Percentiles rank a stretch among this genome's conserved stretches.
These are phyloP conservation scores for Thuja plicata DNA, from an alignment of 83 land plant species.

Conservation along the genomic window DNA sequence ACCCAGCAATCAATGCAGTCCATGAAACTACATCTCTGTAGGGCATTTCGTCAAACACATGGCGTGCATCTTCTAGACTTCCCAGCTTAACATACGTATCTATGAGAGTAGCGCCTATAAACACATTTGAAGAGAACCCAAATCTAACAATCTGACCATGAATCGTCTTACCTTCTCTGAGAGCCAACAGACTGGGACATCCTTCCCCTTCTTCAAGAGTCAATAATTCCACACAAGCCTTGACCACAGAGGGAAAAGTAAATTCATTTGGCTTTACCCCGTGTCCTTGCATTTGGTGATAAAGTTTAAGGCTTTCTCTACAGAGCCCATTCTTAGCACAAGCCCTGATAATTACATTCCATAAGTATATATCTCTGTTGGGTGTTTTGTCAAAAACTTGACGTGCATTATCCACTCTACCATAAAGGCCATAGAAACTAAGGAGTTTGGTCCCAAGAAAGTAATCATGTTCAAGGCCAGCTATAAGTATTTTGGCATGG, in stretches of 20 bases:
- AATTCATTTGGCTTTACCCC: not conserved
- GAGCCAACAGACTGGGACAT: not conserved
- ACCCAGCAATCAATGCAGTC: constrained; percentile 55
- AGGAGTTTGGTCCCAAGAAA: constrained; percentile 17
- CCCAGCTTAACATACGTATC: not conserved
- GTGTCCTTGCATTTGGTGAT: constrained; percentile 22
- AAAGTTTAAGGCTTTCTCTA: constrained; percentile 7
- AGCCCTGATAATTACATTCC: constrained; percentile 18
- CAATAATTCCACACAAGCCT: not conserved
- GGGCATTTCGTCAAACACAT: constrained; percentile 27
- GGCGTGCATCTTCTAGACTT: constrained; percentile 3
- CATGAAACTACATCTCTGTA: constrained; percentile 48
- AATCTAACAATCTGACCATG: constrained; percentile 1
- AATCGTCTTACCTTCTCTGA: not conserved
- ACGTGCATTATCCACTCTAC: constrained; percentile 11
- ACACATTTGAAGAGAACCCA: not conserved
- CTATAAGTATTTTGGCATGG: constrained; percentile 10
- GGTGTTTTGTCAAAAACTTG: constrained; percentile 9
- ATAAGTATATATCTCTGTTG: constrained; percentile 8
- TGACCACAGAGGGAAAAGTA: constrained; percentile 15
- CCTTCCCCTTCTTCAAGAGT: not conserved
- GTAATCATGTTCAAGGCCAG: not conserved
- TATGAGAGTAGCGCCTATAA: not conserved
- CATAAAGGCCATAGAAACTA: constrained; percentile 17
- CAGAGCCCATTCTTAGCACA: not conserved